Percentiles rank a stretch among this genome's conserved stretches.
phyloP scores from a whole-genome alignment of 208 protist species.

The Trypanosoma lewisi region DNA sequence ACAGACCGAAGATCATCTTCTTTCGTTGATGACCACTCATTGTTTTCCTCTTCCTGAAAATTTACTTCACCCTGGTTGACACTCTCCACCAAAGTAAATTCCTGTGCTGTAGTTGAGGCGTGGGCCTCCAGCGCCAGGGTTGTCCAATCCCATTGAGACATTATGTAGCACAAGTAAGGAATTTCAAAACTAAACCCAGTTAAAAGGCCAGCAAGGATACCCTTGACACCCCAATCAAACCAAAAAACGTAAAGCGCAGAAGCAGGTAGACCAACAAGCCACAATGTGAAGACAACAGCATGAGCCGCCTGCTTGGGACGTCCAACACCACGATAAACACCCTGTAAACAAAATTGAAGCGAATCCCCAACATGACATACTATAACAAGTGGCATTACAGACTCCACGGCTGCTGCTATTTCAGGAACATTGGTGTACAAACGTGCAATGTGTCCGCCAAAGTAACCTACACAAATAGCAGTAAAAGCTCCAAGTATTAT shows the following conservation, averaged over 20 bases:
- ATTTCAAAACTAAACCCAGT: slow-evolving; percentile 59
- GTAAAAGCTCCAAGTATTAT: slow-evolving; percentile 37
- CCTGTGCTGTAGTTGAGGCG: neutral
- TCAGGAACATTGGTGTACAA: slow-evolving; percentile 45
- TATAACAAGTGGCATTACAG: slow-evolving; percentile 53
- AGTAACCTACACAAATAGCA: slow-evolving; percentile 37
- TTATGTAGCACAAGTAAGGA: slow-evolving; percentile 42
- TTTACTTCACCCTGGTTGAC: neutral
- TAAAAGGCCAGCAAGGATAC: slow-evolving; percentile 46
- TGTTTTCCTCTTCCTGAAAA: too few relatives aligned
- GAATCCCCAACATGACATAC: slow-evolving; percentile 60
- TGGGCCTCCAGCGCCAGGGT: slow-evolving; percentile 42
- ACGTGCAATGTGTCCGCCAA: slow-evolving; percentile 50
- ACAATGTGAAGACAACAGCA: slow-evolving; percentile 57
- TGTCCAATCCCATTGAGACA: slow-evolving; percentile 55
- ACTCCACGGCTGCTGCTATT: slow-evolving; percentile 30
- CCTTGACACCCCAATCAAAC: slow-evolving; percentile 43
- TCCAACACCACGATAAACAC: slow-evolving; percentile 61
- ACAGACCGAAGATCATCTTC: too few relatives aligned
- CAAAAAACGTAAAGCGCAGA: slow-evolving; percentile 54
- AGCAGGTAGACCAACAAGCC: slow-evolving; percentile 58
- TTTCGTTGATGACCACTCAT: too few relatives aligned
- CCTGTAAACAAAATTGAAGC: slow-evolving; percentile 65
- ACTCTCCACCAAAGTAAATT: slow-evolving; percentile 5
- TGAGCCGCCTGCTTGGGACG: slow-evolving; percentile 42